A percentile compares a stretch with the other conserved stretches of the same genome.
These are phyloP conservation scores for Vanderwaltozyma tropicalis DNA, from an alignment of 805 yeast species.

Conservation along the genomic window DNA sequence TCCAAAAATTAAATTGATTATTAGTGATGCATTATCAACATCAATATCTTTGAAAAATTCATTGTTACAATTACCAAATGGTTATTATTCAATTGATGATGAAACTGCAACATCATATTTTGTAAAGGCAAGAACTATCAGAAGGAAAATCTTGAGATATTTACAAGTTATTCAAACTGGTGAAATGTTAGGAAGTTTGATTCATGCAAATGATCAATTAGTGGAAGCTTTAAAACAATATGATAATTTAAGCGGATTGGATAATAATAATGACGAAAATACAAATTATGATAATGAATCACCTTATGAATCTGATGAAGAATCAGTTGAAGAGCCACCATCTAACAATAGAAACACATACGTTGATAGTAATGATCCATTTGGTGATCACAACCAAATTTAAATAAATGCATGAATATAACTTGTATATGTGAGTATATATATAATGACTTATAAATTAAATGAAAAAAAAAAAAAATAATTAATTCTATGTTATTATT, in stretches of 20 bases:
- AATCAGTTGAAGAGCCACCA: not conserved
- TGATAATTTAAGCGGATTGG: slow-evolving; percentile 44
- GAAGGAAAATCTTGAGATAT: slow-evolving; percentile 72
- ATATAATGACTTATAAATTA: not conserved
- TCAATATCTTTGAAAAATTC: slow-evolving; percentile 62
- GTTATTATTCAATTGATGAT: slow-evolving; percentile 54
- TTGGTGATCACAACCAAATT: slow-evolving; percentile 39
- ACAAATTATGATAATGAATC: slow-evolving; percentile 24
- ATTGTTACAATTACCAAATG: slow-evolving; percentile 36
- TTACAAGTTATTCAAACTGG: slow-evolving; percentile 78
- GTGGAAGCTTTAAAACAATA: slow-evolving; percentile 61
- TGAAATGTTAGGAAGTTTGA: slow-evolving; percentile 76
- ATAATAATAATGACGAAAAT: slow-evolving; percentile 33
- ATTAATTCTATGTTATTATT: no score
- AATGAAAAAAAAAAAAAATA: no score
- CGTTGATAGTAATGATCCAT: slow-evolving; percentile 28
- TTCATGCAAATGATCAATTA: slow-evolving; percentile 84
- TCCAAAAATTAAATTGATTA: slow-evolving; percentile 54
- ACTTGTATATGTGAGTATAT: not conserved
- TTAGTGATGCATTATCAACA: slow-evolving; percentile 68
- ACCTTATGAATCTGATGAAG: slow-evolving; percentile 8
- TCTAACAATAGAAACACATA: not conserved
- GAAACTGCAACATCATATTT: slow-evolving; percentile 52
- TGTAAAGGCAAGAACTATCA: slow-evolving; percentile 59
- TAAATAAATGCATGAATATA: slow-evolving; percentile 2